Evolutionary conservation across 2,329 filamentous ascomycete genomes (phyloP).

Genomic region (Trichocomaceae sp.): DNA sequence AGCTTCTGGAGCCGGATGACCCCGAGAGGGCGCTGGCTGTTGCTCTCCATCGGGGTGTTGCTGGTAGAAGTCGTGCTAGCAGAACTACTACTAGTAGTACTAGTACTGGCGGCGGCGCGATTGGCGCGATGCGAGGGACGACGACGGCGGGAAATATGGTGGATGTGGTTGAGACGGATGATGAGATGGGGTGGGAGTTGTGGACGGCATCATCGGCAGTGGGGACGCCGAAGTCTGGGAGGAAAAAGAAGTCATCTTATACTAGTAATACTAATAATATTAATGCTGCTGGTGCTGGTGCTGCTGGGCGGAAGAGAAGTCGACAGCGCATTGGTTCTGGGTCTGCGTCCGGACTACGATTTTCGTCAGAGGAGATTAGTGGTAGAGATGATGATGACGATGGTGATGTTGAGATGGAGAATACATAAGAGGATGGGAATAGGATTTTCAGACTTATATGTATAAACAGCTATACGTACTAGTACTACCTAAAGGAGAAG

Average conservation of each 20-base stretch:
- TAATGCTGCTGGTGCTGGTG: neutral
- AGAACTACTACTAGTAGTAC: neutral
- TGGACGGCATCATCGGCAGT: neutral
- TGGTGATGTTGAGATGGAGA: slow-evolving; percentile 5
- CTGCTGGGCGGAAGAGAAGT: neutral
- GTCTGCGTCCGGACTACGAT: neutral
- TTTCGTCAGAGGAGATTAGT: neutral
- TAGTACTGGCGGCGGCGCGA: neutral
- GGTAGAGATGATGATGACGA: neutral
- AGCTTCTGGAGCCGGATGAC: slow-evolving; percentile 28
- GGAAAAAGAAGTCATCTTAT: neutral
- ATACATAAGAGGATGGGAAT: neutral
- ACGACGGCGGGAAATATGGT: neutral
- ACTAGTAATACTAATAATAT: too few relatives aligned
- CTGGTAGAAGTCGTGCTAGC: too few relatives aligned
- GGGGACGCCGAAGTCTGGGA: neutral
- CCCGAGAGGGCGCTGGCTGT: slow-evolving; percentile 4
- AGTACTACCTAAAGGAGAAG: neutral
- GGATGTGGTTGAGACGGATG: slow-evolving; percentile 7
- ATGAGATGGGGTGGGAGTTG: slow-evolving; percentile 3
- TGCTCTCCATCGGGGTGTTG: neutral
- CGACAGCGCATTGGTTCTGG: neutral
- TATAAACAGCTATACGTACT: neutral
- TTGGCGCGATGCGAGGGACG: neutral
- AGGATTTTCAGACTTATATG: neutral